phyloP scores from a whole-genome alignment of 2,329 filamentous ascomycete genomes.

The Aspergillus japonicus region DNA sequence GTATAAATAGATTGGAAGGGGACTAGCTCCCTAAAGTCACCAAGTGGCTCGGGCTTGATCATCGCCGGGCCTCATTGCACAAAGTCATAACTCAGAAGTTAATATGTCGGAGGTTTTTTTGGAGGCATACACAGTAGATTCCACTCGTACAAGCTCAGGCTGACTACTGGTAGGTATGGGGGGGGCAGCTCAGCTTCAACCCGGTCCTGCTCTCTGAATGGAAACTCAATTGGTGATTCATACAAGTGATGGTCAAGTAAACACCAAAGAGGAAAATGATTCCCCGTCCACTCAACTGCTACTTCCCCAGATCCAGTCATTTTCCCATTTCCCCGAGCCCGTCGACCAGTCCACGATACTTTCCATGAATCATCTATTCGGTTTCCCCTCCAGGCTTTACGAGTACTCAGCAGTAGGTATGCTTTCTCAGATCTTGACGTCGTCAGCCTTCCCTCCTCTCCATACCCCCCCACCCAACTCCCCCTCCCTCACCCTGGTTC shows the following conservation, averaged over 20 bases:
- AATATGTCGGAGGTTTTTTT: neutral
- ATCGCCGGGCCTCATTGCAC: neutral
- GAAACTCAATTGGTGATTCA: no score
- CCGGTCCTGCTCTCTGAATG: no score
- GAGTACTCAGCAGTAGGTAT: neutral
- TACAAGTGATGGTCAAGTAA: neutral
- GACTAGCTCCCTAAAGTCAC: neutral
- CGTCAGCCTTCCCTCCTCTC: conserved; percentile 3
- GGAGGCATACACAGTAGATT: no score
- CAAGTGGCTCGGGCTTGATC: neutral
- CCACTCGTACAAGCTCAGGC: no score
- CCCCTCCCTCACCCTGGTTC: conserved; percentile 6
- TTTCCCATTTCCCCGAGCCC: neutral
- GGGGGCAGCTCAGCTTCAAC: no score
- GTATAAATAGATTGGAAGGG: conserved; percentile 6
- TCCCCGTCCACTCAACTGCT: neutral
- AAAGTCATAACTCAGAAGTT: neutral
- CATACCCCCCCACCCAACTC: neutral
- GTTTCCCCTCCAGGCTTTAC: neutral
- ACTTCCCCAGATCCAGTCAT: neutral
- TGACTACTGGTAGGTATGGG: no score
- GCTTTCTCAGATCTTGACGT: conserved; percentile 12
- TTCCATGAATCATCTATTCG: neutral
- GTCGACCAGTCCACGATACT: no score
- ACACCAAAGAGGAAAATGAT: neutral